Base-by-base conservation (phyloP, 2,329 filamentous ascomycete genomes). In the Rutstroemia sp. region DNA sequence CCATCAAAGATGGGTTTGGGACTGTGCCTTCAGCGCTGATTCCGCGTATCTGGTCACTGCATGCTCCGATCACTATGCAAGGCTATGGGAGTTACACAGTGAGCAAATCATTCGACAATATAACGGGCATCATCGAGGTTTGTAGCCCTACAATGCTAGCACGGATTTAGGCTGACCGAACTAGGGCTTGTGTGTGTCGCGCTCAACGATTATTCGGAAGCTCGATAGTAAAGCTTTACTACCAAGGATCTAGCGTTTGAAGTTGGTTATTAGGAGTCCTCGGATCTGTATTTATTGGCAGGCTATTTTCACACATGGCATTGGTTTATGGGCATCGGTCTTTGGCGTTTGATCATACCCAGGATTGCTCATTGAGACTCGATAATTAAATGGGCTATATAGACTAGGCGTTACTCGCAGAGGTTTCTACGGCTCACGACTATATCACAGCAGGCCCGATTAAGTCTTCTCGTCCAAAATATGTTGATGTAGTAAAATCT, bases 1-100 rank as follows among this genome's bases (percentile, higher is more conserved):
- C 17, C 86, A 89, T 69, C 86, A 89, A 70, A 77, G 86, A 30
- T 89, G 86, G 86, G 86, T 89, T 2, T 89, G 86, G 86, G 86
- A 89, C 66, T 89, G 86, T 64, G 86, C 86, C 0, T 89, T 89
- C 68, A 86, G 82, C 51, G 86, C 86, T 2, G 86, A 89, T 67
- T 83, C 79, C 3, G 86, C 86, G 1, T 89, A 89, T 64, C 73
- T 89, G 5, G 86, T 89, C 16, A 89, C 86, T 0, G 86, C 87
- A 1, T 89, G 85, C 63, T 84, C 79, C 48, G 86, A 89, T 67
- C 86, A 89, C 64, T 89, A 88, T 69, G 86, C 86, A 5, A 73
- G 86, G 23, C 70, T 89, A 57, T 89, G 86, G 86, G 86, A 89
- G 70, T 70, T 89, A 57, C 77, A 79, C 50, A 84, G 81, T 51